Evolutionary conservation across 495 filamentous ascomycete species (phyloP).

Genomic region (Aspergillus egyptiacus): DNA sequence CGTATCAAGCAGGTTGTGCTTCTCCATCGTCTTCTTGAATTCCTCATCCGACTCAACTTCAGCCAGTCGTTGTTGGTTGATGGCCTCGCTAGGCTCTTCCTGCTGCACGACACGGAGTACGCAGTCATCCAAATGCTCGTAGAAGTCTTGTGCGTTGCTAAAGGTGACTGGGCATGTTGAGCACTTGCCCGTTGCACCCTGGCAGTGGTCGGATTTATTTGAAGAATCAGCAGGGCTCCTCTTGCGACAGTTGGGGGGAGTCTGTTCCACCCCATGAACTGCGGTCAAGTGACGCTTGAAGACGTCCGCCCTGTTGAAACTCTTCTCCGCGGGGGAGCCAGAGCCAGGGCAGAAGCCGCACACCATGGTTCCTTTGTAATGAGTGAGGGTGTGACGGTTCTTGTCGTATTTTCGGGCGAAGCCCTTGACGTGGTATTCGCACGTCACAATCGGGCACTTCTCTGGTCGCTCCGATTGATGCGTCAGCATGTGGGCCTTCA

Average conservation of each 20-base stretch:
- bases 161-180: constrained; percentile 92
- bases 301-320: constrained; percentile 96
- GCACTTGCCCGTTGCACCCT: constrained; percentile 85
- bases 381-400: constrained; percentile 94
- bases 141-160: constrained; percentile 93
- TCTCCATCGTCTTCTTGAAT: constrained; percentile 77
- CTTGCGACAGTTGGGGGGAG: constrained; percentile 90
- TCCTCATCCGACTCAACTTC: constrained; percentile 79
- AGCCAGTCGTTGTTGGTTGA: constrained; percentile 80
- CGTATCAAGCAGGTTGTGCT: constrained; percentile 63
- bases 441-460: constrained; percentile 91
- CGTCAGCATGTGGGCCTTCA: constrained; percentile 94
- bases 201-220: constrained; percentile 55
- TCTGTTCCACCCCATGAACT: constrained; percentile 92
- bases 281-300: constrained; percentile 97
- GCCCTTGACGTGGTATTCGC: constrained; percentile 92
- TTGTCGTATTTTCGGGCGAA: constrained; percentile 99
- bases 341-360: constrained; percentile 95
- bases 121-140: constrained; percentile 98
- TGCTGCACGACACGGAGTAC: constrained; percentile 96
- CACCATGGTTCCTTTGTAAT: constrained; percentile 99
- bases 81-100: constrained; percentile 90
- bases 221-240: constrained; percentile 52
- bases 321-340: constrained; percentile 90
- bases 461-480: constrained; percentile 91